A percentile compares a stretch with the other conserved stretches of the same genome.
These are phyloP conservation scores for Zymoseptoria crescenta DNA, from an alignment of 2,329 filamentous ascomycete species.

Conservation along the genomic window DNA sequence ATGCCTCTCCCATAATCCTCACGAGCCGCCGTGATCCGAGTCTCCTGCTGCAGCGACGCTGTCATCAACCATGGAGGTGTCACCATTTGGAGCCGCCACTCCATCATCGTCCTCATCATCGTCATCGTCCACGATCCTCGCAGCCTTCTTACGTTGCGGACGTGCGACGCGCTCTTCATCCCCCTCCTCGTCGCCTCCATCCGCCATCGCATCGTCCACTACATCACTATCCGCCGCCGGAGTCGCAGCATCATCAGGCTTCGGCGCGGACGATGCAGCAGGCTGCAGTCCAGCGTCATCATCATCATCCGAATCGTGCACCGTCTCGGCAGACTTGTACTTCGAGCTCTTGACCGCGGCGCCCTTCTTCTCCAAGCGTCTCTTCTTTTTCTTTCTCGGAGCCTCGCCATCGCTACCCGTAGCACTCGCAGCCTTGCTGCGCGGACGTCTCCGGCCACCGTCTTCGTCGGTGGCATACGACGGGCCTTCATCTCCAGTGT, in stretches of 20 bases:
- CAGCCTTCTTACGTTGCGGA: constrained; percentile 22
- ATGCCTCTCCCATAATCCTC: not conserved
- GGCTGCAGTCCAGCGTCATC: constrained; percentile 27
- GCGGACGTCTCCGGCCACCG: constrained; percentile 32
- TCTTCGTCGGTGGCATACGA: constrained; percentile 42
- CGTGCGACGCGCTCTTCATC: constrained; percentile 16
- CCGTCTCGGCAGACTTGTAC: constrained; percentile 78
- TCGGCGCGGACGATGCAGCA: constrained; percentile 19
- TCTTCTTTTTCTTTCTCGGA: constrained; percentile 54
- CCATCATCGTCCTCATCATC: constrained; percentile 27
- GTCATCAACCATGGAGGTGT: constrained; percentile 6
- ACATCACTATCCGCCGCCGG: constrained; percentile 11
- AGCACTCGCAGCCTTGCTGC: constrained; percentile 24
- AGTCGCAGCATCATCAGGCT: constrained; percentile 21
- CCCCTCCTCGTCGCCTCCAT: constrained; percentile 22
- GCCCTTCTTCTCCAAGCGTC: constrained; percentile 51
- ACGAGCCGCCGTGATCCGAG: constrained; percentile 11
- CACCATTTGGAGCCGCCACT: not conserved
- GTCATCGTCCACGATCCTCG: constrained; percentile 28
- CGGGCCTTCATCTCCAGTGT: constrained; percentile 37
- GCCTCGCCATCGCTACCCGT: constrained; percentile 45
- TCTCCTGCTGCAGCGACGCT: constrained; percentile 10
- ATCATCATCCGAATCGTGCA: constrained; percentile 67
- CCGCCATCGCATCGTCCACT: constrained; percentile 18
- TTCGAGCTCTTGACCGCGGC: constrained; percentile 45